phyloP scores from a whole-genome alignment of 2,329 filamentous ascomycete species.

The Fusarium decemcellulare region DNA sequence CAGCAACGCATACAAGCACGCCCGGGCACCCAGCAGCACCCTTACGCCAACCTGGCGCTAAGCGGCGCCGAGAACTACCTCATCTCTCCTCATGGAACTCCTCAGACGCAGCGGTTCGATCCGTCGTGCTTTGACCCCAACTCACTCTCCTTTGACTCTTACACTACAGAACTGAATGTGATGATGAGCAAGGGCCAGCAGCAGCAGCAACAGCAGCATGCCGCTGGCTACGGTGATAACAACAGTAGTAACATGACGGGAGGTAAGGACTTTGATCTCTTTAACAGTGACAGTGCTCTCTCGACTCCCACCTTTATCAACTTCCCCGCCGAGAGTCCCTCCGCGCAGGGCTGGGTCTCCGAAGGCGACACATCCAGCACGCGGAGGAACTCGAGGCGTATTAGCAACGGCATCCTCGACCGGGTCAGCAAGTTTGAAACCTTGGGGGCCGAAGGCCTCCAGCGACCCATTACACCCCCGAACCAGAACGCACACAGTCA shows the following conservation, averaged over 20 bases:
- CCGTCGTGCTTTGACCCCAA: constrained; percentile 60
- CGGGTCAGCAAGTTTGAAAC: constrained; percentile 72
- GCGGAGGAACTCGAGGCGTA: constrained; percentile 60
- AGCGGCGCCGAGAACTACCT: constrained; percentile 68
- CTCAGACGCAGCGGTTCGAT: constrained; percentile 68
- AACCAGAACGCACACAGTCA: constrained; percentile 66
- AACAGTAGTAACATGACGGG: constrained; percentile 57
- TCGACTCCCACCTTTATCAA: constrained; percentile 66
- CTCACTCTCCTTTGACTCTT: constrained; percentile 64
- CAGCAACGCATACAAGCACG: constrained; percentile 84
- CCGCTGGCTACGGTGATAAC: constrained; percentile 56
- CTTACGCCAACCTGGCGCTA: constrained; percentile 51
- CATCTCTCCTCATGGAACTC: constrained; percentile 69
- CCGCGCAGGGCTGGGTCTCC: constrained; percentile 64
- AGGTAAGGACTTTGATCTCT: constrained; percentile 66
- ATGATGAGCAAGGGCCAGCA: constrained; percentile 63
- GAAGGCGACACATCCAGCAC: constrained; percentile 62
- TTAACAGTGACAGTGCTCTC: constrained; percentile 60
- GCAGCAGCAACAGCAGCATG: no score
- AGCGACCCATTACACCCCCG: constrained; percentile 74
- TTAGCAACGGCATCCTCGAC: constrained; percentile 74
- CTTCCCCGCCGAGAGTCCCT: constrained; percentile 64
- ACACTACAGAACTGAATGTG: constrained; percentile 58
- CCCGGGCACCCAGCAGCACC: constrained; percentile 71
- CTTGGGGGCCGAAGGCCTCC: constrained; percentile 59